These are phyloP conservation scores for Picea glauca DNA, from an alignment of 75 land plant genomes.

Conservation along the genomic window DNA sequence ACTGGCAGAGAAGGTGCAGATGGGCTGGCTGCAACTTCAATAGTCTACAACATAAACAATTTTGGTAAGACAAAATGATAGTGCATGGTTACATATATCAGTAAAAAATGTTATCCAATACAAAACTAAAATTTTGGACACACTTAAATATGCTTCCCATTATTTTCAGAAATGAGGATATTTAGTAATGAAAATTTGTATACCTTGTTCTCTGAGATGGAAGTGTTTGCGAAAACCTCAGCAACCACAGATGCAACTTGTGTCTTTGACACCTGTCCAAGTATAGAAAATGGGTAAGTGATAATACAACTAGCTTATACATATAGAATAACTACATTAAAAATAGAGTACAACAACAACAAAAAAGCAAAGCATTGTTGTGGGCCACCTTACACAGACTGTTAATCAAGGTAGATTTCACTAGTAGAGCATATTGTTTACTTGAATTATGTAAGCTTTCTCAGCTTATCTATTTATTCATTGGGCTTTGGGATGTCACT, in stretches of 20 bases:
- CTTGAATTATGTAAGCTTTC: too few species aligned
- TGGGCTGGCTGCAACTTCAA: constrained; percentile 70
- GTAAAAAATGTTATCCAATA: background rate
- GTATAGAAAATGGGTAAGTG: constrained; percentile 1
- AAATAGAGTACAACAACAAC: background rate
- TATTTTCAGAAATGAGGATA: background rate
- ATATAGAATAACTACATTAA: background rate
- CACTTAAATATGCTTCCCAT: background rate
- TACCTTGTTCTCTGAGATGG: constrained; percentile 91
- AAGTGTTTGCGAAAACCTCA: constrained; percentile 65
- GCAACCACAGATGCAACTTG: constrained; percentile 86
- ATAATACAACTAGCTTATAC: background rate
- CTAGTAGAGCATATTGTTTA: background rate
- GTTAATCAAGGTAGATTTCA: background rate
- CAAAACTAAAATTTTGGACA: background rate
- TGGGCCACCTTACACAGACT: background rate
- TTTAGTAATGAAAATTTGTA: background rate
- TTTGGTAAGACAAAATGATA: background rate
- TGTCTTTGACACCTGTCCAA: constrained; percentile 66
- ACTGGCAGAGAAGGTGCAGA: constrained; percentile 51
- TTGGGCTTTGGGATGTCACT: background rate
- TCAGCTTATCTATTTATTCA: background rate
- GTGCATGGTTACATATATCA: background rate
- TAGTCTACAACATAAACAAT: constrained; percentile 42
- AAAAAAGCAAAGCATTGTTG: background rate